Percentiles rank a stretch among this genome's conserved stretches.
phyloP scores from a whole-genome alignment of 73 alveolate species.

The Paramecium pentaurelia region DNA sequence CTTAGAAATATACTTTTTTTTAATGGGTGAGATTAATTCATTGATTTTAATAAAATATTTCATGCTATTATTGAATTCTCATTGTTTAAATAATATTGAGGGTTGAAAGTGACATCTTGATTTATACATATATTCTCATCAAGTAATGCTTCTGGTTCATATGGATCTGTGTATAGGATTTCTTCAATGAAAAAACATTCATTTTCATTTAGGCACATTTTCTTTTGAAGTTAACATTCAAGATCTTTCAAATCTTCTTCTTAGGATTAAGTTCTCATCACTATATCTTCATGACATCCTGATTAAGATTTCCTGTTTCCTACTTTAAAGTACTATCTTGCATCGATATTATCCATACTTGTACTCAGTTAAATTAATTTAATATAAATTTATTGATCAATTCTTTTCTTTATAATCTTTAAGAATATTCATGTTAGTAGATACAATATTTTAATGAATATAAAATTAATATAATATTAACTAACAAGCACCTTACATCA shows the following conservation, averaged over 20 bases:
- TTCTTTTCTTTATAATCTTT: background rate
- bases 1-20: background rate
- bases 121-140: background rate
- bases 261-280: background rate
- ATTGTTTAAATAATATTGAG: background rate
- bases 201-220: conserved; percentile 1
- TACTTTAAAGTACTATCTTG: background rate
- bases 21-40: background rate
- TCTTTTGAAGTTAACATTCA: background rate
- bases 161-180: background rate
- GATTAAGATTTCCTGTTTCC: background rate
- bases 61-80: background rate
- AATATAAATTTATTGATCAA: background rate
- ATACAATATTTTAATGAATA: background rate
- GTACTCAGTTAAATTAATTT: background rate
- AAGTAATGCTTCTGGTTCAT: background rate
- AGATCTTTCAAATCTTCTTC: background rate
- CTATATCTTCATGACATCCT: background rate
- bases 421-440: background rate
- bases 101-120: background rate
- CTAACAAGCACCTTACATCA: background rate
- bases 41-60: background rate
- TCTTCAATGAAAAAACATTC: conserved; percentile 1
- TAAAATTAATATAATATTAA: too few relatives aligned
- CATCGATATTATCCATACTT: background rate